Conservation (phyloP, 2,329 filamentous ascomycete genomes). For the Camillea tinctor region DNA sequence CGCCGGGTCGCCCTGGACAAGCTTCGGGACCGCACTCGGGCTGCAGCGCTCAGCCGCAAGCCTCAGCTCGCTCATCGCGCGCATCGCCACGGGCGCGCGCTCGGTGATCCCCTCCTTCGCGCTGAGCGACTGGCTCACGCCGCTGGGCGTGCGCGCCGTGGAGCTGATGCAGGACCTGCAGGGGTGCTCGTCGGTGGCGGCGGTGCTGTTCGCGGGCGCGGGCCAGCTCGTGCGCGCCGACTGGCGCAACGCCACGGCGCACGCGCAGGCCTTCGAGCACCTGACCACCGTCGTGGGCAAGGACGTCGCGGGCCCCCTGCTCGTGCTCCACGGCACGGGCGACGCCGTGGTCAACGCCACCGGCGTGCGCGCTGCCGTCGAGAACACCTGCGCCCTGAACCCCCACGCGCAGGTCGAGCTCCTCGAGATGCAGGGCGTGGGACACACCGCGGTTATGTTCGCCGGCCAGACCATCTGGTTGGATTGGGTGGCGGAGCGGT, state of each 20-base stretch:
- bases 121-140: constrained; percentile 1
- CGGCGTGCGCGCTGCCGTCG: not conserved
- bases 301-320: constrained; percentile 5
- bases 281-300: not conserved
- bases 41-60: not conserved
- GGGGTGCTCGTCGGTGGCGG: not conserved
- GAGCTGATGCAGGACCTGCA: constrained; percentile 5
- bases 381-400: constrained; percentile 5
- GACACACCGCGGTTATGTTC: constrained; percentile 3
- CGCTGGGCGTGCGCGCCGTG: not conserved
- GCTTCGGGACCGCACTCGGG: not conserved
- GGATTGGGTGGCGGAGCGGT: constrained; percentile 5
- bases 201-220: not conserved
- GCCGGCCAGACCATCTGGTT: constrained; percentile 6
- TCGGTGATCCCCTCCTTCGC: constrained; percentile 1
- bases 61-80: not conserved
- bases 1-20: constrained; percentile 29
- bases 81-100: constrained; percentile 1
- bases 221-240: not conserved
- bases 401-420: constrained; percentile 2
- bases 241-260: constrained; percentile 1
- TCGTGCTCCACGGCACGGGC: constrained; percentile 2
- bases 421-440: not conserved
- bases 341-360: not conserved
- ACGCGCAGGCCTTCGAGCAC: constrained; percentile 1